Evolutionary conservation across 2,329 filamentous ascomycete species (phyloP), one percentile per base, ranked within the genome.

Genomic region (Ophiostoma tasmaniense): DNA sequence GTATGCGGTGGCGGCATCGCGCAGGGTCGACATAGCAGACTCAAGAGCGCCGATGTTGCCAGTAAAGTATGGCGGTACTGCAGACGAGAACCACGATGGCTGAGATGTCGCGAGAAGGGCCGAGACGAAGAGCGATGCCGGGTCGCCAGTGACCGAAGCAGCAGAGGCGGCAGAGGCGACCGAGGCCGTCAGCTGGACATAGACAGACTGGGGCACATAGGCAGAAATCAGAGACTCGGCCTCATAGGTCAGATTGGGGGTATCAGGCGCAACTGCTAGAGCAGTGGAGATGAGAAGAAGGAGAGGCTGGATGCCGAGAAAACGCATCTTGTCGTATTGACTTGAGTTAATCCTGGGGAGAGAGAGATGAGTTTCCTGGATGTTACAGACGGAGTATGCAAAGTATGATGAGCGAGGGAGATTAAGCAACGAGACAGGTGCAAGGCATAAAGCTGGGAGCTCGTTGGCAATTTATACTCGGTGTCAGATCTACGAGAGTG

Each of bases 161-260:
- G 69, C 70, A 1, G 71, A 64, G 1, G 71, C 71, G 6, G 71
- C 71, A 1, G 67, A 52, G 3, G 72, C 76, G 72, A 68, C 73
- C 68, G 70, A 73, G 50, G 75, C 73, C 14, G 72, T 72, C 11
- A 75, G 65, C 61, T 71, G 70, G 45, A 70, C 66, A 66, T 75
- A 74, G 50, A 73, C 72, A 1, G 73, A 69, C 7, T 73, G 30
- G 2, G 77, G 76, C 37, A 78, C 74, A 71, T 78, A 78, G 10
- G 72, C 66, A 10, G 74, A 74, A 11, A 77, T 71, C 1, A 78
- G 71, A 17, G 74, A 72, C 35, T 71, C 66, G 28, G 74, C 74
- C 33, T 74, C 75, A 33, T 71, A 71, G 30, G 73, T 72, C 70
- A 77, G 76, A 13, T 7, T 66, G 37, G 70, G 28, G 13, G 22